A percentile compares a stretch with the other conserved stretches of the same genome.
Conservation (phyloP, 768 basidiomycete genomes). For the Lyophyllum shimeji region DNA sequence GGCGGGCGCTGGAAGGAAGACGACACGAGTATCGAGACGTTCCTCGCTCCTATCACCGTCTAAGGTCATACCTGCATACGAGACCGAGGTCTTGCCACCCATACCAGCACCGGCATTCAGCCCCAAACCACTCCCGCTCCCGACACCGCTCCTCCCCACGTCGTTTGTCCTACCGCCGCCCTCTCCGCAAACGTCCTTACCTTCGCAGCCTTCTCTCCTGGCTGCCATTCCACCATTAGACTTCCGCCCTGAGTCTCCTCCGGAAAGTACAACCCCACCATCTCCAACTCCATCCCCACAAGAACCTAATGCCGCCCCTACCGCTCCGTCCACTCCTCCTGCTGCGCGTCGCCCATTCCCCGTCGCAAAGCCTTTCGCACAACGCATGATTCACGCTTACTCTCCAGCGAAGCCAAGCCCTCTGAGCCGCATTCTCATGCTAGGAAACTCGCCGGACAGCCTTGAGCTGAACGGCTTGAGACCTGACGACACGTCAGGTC, state of each 20-base stretch:
- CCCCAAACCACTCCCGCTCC: slow-evolving; percentile 37
- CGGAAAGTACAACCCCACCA: slow-evolving; percentile 9
- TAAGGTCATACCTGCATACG: slow-evolving; percentile 35
- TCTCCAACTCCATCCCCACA: slow-evolving; percentile 15
- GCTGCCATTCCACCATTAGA: slow-evolving; percentile 21
- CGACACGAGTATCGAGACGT: slow-evolving; percentile 44
- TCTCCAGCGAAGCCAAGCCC: slow-evolving; percentile 82
- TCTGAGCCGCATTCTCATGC: slow-evolving; percentile 74
- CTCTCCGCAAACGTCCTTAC: slow-evolving; percentile 67
- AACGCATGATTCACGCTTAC: slow-evolving; percentile 76
- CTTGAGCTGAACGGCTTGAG: slow-evolving; percentile 17
- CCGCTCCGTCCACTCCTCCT: slow-evolving; percentile 31
- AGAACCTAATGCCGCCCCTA: slow-evolving; percentile 12
- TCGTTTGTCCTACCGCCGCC: slow-evolving; percentile 80
- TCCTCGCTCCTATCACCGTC: slow-evolving; percentile 41
- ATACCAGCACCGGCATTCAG: slow-evolving; percentile 30
- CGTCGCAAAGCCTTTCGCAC: slow-evolving; percentile 67
- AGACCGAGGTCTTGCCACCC: slow-evolving; percentile 41
- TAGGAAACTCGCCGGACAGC: slow-evolving; percentile 58
- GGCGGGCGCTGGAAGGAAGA: slow-evolving; percentile 37
- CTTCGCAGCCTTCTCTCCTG: slow-evolving; percentile 45
- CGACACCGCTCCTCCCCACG: slow-evolving; percentile 57
- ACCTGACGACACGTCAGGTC: slow-evolving; percentile 20
- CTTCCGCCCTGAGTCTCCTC: slow-evolving; percentile 11
- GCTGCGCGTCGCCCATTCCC: slow-evolving; percentile 55